These are phyloP conservation scores for Cornus kousa DNA, from an alignment of 148 eudicot species.

Conservation along the genomic window DNA sequence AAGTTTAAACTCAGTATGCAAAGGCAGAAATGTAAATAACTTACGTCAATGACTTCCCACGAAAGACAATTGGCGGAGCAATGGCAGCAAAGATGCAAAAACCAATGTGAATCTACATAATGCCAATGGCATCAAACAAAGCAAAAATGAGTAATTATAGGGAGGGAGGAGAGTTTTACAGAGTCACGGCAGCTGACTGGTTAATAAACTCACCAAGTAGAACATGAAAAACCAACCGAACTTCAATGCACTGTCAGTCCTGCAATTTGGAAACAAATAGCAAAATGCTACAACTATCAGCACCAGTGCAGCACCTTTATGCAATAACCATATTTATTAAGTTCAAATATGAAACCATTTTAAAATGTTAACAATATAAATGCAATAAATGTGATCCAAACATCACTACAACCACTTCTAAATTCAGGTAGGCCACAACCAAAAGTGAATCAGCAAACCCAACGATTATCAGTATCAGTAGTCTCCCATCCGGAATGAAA, in stretches of 20 bases:
- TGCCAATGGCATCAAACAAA: conserved; percentile 11
- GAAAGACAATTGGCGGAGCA: conserved; percentile 94
- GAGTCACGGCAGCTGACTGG: not conserved
- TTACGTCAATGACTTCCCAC: conserved; percentile 93
- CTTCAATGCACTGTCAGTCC: conserved; percentile 96
- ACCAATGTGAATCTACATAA: conserved; percentile 76
- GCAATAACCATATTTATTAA: not conserved
- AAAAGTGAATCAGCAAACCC: not conserved
- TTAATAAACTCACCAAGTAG: conserved; percentile 62
- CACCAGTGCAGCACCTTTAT: not conserved
- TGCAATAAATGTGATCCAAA: not conserved
- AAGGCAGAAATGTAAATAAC: conserved; percentile 16
- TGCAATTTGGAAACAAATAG: conserved; percentile 34
- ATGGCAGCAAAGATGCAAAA: conserved; percentile 96
- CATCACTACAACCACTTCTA: not conserved
- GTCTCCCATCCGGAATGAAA: not conserved
- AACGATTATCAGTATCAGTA: not conserved
- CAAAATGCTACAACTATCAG: conserved; percentile 3
- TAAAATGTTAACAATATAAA: not conserved
- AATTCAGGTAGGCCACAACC: not conserved
- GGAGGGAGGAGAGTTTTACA: not conserved
- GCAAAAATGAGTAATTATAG: not conserved
- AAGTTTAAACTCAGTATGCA: not conserved
- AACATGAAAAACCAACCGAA: conserved; percentile 95
- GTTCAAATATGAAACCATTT: not conserved